phyloP scores from a whole-genome alignment of 129 eudicot genomes.

The sunflower (Helianthus annuus) region DNA sequence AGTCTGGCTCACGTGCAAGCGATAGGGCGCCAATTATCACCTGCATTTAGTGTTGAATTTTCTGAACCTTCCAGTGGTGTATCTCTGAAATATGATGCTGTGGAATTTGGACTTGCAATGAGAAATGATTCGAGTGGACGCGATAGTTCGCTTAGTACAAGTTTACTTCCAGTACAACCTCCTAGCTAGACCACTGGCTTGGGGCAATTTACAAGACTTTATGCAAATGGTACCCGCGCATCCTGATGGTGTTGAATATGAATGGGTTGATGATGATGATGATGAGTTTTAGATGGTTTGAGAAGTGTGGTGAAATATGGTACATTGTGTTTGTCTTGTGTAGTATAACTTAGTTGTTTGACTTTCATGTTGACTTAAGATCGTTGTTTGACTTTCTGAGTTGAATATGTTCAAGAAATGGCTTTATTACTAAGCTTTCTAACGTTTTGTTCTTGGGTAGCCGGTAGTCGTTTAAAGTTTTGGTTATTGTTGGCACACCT shows the following conservation, averaged over 20 bases:
- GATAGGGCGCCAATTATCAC: conserved; percentile 54
- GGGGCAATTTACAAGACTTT: conserved; percentile 18
- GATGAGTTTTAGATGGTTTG: conserved; percentile 7
- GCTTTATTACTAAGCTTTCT: neutral
- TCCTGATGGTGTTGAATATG: conserved; percentile 3
- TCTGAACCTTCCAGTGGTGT: conserved; percentile 23
- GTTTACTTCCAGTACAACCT: conserved; percentile 3
- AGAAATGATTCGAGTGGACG: conserved; percentile 12
- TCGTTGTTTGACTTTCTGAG: conserved; percentile 7
- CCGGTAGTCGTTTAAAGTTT: neutral
- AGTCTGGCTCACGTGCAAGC: conserved; percentile 77
- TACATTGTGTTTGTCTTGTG: conserved; percentile 5
- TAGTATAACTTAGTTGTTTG: neutral
- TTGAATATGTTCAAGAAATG: neutral
- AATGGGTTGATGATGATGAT: conserved; percentile 5
- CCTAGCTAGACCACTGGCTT: conserved; percentile 12
- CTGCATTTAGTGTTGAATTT: conserved; percentile 56
- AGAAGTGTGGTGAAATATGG: neutral
- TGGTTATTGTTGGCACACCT: neutral
- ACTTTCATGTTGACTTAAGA: neutral
- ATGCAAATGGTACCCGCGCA: conserved; percentile 23
- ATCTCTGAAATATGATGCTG: conserved; percentile 34
- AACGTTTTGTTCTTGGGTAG: neutral
- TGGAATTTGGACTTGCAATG: conserved; percentile 25
- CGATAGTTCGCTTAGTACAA: neutral